phyloP scores from a whole-genome alignment of 2,329 filamentous ascomycete species.

The Epicoccum nigrum region DNA sequence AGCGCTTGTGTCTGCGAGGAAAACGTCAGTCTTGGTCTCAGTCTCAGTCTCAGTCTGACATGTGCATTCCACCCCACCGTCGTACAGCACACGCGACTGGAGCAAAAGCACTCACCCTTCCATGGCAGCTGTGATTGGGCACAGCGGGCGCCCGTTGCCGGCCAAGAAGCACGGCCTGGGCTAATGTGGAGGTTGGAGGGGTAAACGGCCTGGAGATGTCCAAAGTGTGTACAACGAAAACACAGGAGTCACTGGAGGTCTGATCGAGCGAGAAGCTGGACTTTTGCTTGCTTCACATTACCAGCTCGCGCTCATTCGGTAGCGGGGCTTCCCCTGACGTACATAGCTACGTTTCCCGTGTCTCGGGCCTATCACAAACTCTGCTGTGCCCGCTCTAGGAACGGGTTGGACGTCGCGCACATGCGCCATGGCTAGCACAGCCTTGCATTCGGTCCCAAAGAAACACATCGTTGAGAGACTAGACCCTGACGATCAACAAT shows the following conservation, averaged over 20 bases:
- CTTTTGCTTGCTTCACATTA: slow-evolving; percentile 4
- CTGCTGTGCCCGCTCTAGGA: slow-evolving; percentile 5
- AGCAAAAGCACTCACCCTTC: slow-evolving; percentile 42
- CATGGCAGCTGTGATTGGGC: slow-evolving; percentile 34
- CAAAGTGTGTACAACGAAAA: not conserved
- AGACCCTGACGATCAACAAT: not conserved
- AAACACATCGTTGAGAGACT: slow-evolving; percentile 4
- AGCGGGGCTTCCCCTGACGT: slow-evolving; percentile 18
- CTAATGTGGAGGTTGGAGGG: slow-evolving; percentile 11
- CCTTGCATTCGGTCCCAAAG: slow-evolving; percentile 6
- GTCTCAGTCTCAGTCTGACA: slow-evolving; percentile 14
- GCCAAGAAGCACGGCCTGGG: slow-evolving; percentile 19
- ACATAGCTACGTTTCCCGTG: slow-evolving; percentile 10
- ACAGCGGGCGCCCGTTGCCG: slow-evolving; percentile 13
- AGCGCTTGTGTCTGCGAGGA: slow-evolving; percentile 50
- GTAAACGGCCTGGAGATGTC: slow-evolving; percentile 1
- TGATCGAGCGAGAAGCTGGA: slow-evolving; percentile 3
- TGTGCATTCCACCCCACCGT: slow-evolving; percentile 11
- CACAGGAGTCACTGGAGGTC: not conserved
- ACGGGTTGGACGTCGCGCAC: slow-evolving; percentile 8
- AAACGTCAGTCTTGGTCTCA: slow-evolving; percentile 12
- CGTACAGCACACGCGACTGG: slow-evolving; percentile 18
- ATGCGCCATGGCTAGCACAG: slow-evolving; percentile 7
- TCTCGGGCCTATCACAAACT: slow-evolving; percentile 9
- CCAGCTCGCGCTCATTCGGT: slow-evolving; percentile 10